Evolutionary conservation across 1,284 basidiomycete genomes (phyloP), one percentile per base, ranked within the genome.

Genomic region (Ceratorhiza oryzae-sativae): DNA sequence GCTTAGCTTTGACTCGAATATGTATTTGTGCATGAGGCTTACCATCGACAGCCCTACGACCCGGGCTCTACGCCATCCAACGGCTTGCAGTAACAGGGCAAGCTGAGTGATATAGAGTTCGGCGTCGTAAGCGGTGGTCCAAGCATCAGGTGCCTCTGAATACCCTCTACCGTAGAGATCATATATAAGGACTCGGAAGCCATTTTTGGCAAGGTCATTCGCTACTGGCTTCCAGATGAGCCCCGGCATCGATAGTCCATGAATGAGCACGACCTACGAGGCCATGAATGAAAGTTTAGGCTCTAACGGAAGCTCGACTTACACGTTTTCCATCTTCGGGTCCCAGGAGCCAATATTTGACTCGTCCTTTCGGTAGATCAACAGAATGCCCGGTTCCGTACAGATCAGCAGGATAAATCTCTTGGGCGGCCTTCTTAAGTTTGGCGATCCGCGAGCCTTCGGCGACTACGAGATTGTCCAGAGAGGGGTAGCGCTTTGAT

Each of bases 141-240:
- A 91, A 0, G 90, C 90, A 74, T 91, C 91, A 25, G 67, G 67
- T 25, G 67, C 67, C 30, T 70, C 67, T 0, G 90, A 90, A 79
- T 92, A 93, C 9, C 91, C 91, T 41, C 91, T 85, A 15, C 91
- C 91, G 73, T 91, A 92, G 15, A 93, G 82, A 80, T 93, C 91
- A 75, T 91, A 93, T 5, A 91, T 82, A 27, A 93, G 82, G 65
- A 93, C 87, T 70, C 88, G 88, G 81, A 86, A 90, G n/a, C 90
- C 90, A 73, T 80, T 82, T 9, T 83, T 80, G 15, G 85, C 87
- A 1, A 92, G 84, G 56, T 80, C 80, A 0, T 89, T 88, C 0
- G 88, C 88, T 25, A 92, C 83, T 60, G 90, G 86, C 76, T 86
- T 88, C 89, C 90, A 92, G 65, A 92, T 84, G 59, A 91, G 86